Conservation (phyloP, 352 stramenopile genomes). For the Phytophthora podocarpi region DNA sequence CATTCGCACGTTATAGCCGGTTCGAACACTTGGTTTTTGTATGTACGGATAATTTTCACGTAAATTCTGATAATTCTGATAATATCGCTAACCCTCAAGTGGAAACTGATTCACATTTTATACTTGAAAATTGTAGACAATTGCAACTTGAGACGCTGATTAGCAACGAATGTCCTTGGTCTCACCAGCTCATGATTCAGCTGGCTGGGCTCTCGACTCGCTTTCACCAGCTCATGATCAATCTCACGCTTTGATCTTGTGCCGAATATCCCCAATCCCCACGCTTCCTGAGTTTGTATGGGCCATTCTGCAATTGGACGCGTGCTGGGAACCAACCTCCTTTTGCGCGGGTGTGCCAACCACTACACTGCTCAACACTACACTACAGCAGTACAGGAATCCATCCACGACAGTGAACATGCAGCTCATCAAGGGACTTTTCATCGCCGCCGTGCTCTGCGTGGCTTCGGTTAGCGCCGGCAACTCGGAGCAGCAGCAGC, state of each 20-base stretch:
- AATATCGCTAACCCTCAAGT: no score
- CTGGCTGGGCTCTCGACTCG: constrained; percentile 19
- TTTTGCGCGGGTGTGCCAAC: constrained; percentile 1
- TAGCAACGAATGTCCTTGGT: neutral
- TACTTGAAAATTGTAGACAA: no score
- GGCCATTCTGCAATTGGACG: constrained; percentile 35
- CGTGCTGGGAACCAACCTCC: constrained; percentile 4
- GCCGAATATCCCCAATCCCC: constrained; percentile 30
- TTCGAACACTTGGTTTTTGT: constrained; percentile 1
- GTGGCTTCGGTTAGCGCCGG: constrained; percentile 19
- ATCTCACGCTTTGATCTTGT: constrained; percentile 32
- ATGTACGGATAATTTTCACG: constrained; percentile 9
- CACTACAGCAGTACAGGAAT: neutral
- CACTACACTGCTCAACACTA: neutral
- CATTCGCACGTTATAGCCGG: constrained; percentile 21
- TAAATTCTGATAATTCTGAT: no score
- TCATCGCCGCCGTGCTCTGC: constrained; percentile 30
- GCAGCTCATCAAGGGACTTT: constrained; percentile 36
- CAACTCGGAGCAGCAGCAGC: constrained; percentile 14
- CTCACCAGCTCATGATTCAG: constrained; percentile 20
- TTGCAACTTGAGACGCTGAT: neutral
- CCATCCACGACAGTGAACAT: constrained; percentile 9
- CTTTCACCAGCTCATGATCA: constrained; percentile 29
- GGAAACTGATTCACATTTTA: no score
- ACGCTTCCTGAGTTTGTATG: constrained; percentile 2